Evolutionary conservation across 345 rosid species (phyloP).

Genomic region (Hirschfeldia incana): DNA sequence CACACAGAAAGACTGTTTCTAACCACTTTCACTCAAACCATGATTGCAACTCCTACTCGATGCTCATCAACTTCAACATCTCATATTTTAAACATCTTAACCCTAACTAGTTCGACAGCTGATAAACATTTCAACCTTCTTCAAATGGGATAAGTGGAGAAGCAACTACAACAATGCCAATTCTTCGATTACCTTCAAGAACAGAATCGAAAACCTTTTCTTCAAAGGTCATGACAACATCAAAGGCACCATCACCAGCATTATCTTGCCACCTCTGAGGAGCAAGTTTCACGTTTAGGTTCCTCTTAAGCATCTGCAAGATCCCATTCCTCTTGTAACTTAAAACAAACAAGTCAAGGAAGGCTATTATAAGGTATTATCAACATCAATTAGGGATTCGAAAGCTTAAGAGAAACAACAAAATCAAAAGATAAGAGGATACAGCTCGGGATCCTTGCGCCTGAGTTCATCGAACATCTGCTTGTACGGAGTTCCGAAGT

Average conservation of each 20-base stretch:
- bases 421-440: constrained; percentile 35
- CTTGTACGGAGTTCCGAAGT: constrained; percentile 94
- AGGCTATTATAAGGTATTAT: too few relatives aligned
- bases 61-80: not conserved
- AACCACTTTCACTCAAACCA: not conserved
- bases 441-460: constrained; percentile 97
- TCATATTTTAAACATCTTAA: not conserved
- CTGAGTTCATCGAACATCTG: constrained; percentile 94
- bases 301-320: constrained; percentile 93
- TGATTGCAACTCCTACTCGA: not conserved
- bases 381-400: not conserved
- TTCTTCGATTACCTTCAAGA: not conserved
- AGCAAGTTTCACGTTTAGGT: constrained; percentile 67
- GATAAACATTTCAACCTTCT: not conserved
- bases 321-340: constrained; percentile 97
- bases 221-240: constrained; percentile 45
- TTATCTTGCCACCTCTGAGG: constrained; percentile 98
- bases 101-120: not conserved
- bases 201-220: not conserved
- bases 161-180: too few relatives aligned
- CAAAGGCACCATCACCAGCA: constrained; percentile 81
- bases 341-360: constrained; percentile 22
- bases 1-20: not conserved
- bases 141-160: too few relatives aligned
- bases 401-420: not conserved